Base-by-base conservation (phyloP, 202 grass and related monocot genomes). In the Elaeis oleifera region DNA sequence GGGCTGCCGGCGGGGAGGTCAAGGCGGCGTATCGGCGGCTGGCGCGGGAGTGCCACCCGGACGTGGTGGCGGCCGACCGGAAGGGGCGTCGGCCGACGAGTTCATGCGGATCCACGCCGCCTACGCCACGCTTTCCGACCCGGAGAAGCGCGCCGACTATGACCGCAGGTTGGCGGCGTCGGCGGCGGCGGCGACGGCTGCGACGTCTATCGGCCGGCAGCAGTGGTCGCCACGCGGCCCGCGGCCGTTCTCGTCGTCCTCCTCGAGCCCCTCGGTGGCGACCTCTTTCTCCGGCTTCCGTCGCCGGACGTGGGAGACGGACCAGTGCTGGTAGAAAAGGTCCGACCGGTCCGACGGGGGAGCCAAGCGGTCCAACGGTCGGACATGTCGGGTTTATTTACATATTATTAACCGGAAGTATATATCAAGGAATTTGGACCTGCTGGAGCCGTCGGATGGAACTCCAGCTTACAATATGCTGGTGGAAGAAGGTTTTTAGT, bases 251-350 rank as follows among this genome's bases (percentile, higher is more conserved):
- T 17, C 16, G 24, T 16, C 65, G 8, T 44, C 36, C 36, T 8
- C 36, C 36, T 44, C 15, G 29, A 16, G 57, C 57, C 1, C 20
- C 66, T 1, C 5, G 49, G 0, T 7, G 1, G 36, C 69, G 50
- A 39, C 22, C 52, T 39, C 16, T 24, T 7, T 27, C 62, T 2
- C 65, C 5, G 23, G 61, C 2, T 74, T 54, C 6, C 58, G 52
- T 39, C 11, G 73, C 2, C 56, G 90, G 54, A 85, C 69, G 26
- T 95, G 90, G 90, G 90, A 95, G 72, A 90, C 90, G 6, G 90
- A 96, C 44, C 90, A 90, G 78, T 96, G 90, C 70, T 96, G 90
- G 90, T 94, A 85, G 60, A 19, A 54, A 26, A 4, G 5, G 18
- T 51, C 1, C 25, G 36, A 2, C 23, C 44, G 18, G 26, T 27